Conservation (phyloP, 139 green algal genomes). For the Auxenochlorella protothecoides region DNA sequence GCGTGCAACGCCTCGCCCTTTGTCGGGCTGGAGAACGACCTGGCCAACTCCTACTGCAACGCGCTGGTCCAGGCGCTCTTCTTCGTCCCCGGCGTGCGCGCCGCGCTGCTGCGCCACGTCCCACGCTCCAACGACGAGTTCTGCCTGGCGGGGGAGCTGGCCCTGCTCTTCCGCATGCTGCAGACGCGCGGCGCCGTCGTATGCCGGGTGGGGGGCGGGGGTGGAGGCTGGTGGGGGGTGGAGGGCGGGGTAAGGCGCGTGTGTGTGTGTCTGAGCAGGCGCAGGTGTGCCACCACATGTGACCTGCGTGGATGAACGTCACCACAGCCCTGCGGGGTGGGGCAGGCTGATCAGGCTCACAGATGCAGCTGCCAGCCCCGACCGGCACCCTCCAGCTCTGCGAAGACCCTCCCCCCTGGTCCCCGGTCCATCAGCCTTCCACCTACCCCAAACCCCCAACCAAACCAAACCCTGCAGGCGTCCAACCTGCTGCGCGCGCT, state of each 20-base stretch:
- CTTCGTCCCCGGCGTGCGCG: constrained; percentile 63
- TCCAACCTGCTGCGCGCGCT: constrained; percentile 82
- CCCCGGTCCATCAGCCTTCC: too few species aligned
- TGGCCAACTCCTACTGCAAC: constrained; percentile 91
- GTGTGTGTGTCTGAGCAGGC: too few species aligned
- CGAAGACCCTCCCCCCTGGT: too few species aligned
- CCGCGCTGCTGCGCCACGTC: constrained; percentile 39
- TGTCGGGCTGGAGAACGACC: constrained; percentile 85
- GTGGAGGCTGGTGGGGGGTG: too few species aligned
- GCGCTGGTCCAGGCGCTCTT: constrained; percentile 84
- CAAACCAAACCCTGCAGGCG: constrained; percentile 30
- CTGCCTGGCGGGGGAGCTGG: constrained; percentile 74
- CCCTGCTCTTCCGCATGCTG: constrained; percentile 88
- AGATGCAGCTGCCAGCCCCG: too few species aligned
- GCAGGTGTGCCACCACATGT: too few species aligned
- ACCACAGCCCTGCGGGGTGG: too few species aligned
- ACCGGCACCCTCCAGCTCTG: too few species aligned
- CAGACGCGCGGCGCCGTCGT: constrained; percentile 30
- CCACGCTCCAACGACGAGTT: constrained; percentile 74
- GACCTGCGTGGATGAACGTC: too few species aligned
- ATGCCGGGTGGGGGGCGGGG: constrained; percentile 45
- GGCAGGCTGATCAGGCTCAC: too few species aligned
- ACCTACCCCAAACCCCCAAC: too few species aligned
- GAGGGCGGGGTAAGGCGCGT: too few species aligned
- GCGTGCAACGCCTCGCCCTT: constrained; percentile 82